phyloP scores from a whole-genome alignment of 208 protist genomes.

The Crithidia acanthocephali region DNA sequence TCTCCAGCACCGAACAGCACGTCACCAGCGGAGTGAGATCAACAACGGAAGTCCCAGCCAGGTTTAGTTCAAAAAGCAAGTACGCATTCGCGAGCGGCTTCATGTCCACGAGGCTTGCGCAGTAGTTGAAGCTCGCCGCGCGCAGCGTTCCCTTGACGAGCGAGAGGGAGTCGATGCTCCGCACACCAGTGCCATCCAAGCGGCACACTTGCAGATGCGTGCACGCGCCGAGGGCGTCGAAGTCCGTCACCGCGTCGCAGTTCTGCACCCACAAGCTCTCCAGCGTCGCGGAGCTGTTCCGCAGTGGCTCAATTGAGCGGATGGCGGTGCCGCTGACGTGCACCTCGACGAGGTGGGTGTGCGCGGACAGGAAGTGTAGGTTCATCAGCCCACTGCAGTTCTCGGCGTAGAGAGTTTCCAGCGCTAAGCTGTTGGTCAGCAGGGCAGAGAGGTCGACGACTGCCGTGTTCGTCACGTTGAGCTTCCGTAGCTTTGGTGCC shows the following conservation, averaged over 20 bases:
- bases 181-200: conserved; percentile 8
- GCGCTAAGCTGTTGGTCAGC: not conserved
- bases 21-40: not conserved
- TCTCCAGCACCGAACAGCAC: not conserved
- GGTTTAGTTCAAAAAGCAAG: not conserved
- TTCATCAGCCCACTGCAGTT: not conserved
- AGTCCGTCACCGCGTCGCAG: not conserved
- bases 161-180: conserved; percentile 7
- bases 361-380: not conserved
- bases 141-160: conserved; percentile 3
- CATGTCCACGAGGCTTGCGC: not conserved
- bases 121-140: not conserved
- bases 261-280: not conserved
- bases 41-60: not conserved
- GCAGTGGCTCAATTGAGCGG: not conserved
- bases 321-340: not conserved
- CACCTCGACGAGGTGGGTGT: not conserved
- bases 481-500: not conserved
- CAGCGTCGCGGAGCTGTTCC: conserved; percentile 1
- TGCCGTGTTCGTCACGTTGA: conserved; percentile 4
- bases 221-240: not conserved
- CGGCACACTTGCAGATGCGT: conserved; percentile 10
- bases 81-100: not conserved
- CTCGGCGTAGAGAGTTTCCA: conserved; percentile 1
- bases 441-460: not conserved